Percentiles rank a stretch among this genome's conserved stretches.
Conservation (phyloP, 2,329 filamentous ascomycete species). For the Grosmannia huntii region DNA sequence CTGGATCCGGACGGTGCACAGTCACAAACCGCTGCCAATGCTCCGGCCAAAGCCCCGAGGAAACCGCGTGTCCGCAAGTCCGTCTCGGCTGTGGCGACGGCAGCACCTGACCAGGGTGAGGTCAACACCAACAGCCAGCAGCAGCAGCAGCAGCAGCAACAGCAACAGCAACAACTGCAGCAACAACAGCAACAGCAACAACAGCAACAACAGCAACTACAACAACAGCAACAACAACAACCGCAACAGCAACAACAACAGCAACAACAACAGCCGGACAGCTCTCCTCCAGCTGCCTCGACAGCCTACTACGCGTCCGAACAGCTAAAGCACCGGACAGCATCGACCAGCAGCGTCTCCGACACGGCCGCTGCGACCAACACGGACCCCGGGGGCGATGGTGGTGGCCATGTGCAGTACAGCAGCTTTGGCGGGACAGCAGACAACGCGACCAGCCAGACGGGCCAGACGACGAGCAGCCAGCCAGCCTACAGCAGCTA, state of each 20-base stretch:
- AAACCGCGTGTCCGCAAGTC: constrained; percentile 4
- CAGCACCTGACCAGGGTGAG: background rate
- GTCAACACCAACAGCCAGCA: background rate
- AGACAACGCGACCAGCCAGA: constrained; percentile 13
- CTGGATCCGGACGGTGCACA: background rate
- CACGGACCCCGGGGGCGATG: background rate
- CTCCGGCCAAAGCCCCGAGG: background rate
- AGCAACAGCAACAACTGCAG: background rate
- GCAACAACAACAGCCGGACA: background rate
- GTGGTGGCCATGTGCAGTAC: background rate
- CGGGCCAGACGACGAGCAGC: constrained; percentile 9
- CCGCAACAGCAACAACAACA: constrained; percentile 12
- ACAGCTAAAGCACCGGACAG: background rate
- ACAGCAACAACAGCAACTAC: constrained; percentile 9
- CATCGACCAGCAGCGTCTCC: background rate
- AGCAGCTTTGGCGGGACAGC: background rate
- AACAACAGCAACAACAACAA: background rate
- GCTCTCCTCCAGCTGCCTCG: background rate
- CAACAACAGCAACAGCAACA: constrained; percentile 5
- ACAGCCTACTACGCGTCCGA: background rate
- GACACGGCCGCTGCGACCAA: background rate
- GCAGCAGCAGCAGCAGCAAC: constrained; percentile 11
- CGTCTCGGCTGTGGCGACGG: background rate
- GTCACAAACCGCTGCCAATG: background rate
- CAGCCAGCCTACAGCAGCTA: background rate